Base-by-base conservation (phyloP, 768 basidiomycete species). In the Clitopilus hobsonii region DNA sequence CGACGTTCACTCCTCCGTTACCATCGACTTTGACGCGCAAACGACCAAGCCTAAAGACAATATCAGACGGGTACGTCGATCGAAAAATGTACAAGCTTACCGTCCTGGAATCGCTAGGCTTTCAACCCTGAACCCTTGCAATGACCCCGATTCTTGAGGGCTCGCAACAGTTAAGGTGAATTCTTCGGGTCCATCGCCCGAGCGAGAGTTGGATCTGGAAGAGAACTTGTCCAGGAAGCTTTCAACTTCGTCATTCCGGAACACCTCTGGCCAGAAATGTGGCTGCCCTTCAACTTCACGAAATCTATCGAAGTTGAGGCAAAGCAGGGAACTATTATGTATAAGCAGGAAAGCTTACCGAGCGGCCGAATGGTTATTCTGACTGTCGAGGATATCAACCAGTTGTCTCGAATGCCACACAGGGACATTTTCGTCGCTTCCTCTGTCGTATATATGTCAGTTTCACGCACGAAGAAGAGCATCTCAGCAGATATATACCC, bases 351-450 rank as follows among this genome's bases (percentile, higher is more conserved):
- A 7, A 20, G 22, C 41, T 45, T 20, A 45, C 41, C 11, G 41
- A 20, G 11, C 41, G 18, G 22, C 16, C 11, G 41, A 45, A 18
- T 10, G 11, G 22, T 45, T 23, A 11, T 8, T 20, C 22, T 45
- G 41, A 20, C 6, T 3, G 3, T 20, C 41, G 10, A 45, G n/a
- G 16, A 84, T 69, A 23, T 77, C 74, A 2, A 89, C 74, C 10
- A 80, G 72, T 65, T 87, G 84, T 20, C 94, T 79, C 2, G 85
- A 82, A 60, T 96, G 93, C 83, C 91, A 91, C 0, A 84, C 81
- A 1, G 94, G 92, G 3, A 97, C 94, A 57, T 97, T 95, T 32
- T 85, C 82, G 64, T 97, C 94, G 30, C 74, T 74, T 2, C 88
- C 89, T 18, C 89, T 90, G 10, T 45, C 25, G 38, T 18, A 32